A percentile compares a stretch with the other conserved stretches of the same genome.
Evolutionary conservation across 106 monocot genomes (phyloP).

Genomic region (Ottelia alismoides): DNA sequence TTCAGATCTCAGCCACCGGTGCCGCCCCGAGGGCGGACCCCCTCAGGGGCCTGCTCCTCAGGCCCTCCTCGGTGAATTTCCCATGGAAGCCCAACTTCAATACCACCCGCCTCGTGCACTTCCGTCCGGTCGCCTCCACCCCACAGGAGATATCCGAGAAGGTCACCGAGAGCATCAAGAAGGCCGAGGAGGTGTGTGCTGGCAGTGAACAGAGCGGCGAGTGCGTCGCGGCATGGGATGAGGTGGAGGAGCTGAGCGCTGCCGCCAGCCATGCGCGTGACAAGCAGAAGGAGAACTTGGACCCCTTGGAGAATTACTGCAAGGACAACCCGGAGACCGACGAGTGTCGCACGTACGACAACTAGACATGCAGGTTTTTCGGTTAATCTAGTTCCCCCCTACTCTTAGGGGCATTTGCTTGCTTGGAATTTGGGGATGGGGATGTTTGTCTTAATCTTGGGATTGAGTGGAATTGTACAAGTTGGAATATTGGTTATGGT

Average conservation of each 20-base stretch:
- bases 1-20: constrained; percentile 27
- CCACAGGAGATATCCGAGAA: constrained; percentile 57
- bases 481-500: no score
- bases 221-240: constrained; percentile 94
- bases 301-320: constrained; percentile 91
- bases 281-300: constrained; percentile 56
- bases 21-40: no score
- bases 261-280: constrained; percentile 89
- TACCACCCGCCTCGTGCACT: no score
- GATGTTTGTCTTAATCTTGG: no score
- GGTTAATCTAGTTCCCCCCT: no score
- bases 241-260: constrained; percentile 96
- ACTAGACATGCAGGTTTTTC: no score
- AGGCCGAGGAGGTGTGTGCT: constrained; percentile 60
- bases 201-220: constrained; percentile 48
- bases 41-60: background rate
- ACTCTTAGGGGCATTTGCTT: no score
- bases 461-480: no score
- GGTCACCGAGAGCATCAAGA: constrained; percentile 72
- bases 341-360: constrained; percentile 94
- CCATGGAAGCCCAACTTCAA: no score
- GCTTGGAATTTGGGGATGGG: no score
- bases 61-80: constrained; percentile 2
- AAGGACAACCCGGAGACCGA: constrained; percentile 90
- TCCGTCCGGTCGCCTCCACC: constrained; percentile 27